Base-by-base conservation (phyloP, 1,284 basidiomycete genomes). In the Thelephora terrestris region DNA sequence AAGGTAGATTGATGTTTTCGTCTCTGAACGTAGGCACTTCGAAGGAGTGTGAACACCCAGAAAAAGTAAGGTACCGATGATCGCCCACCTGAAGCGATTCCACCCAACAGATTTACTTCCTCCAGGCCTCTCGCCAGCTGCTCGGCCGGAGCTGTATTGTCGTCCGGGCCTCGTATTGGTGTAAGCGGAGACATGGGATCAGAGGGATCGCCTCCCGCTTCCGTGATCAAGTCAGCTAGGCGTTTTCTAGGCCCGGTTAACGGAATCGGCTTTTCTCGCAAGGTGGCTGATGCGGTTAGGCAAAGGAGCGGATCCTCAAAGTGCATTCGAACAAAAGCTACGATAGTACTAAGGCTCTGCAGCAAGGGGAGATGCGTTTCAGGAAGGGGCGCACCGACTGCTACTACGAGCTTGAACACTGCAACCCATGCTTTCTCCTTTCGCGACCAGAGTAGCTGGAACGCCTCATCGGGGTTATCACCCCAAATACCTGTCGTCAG, bases 91-190 rank as follows among this genome's bases (percentile, higher is more conserved):
- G 71, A 64, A 16, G 70, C 63, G 0, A 86, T 66, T 2, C 84
- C 85, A 43, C 80, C 78, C 0, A 94, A 68, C 0, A 93, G 69
- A 58, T 94, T 91, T 0, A 89, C 79, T 65, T 93, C 88, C 55
- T 86, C 78, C 32, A 92, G 71, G 1, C 76, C 76, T 14, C 29
- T 32, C 5, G 70, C 67, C 2, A 76, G 60, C 6, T 64, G 55
- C 16, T 55, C 52, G 3, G 43, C 44, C 20, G 49, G n/a, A 17
- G 50, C 23, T 17, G 36, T 32, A 2, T 47, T 47, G 12, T 46
- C 45, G 1, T 50, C 43, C 4, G 43, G 44, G 3, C 47, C 51
- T n/a, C 46, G 55, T 0, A 14, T 21, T 10, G 52, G 46, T 7
- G 51, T 50, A 14, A 50, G 29, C 2, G 61, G 57, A 1, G 61